These are phyloP conservation scores for Oidium heveae DNA, from an alignment of 2,329 filamentous ascomycete species.

Conservation along the genomic window DNA sequence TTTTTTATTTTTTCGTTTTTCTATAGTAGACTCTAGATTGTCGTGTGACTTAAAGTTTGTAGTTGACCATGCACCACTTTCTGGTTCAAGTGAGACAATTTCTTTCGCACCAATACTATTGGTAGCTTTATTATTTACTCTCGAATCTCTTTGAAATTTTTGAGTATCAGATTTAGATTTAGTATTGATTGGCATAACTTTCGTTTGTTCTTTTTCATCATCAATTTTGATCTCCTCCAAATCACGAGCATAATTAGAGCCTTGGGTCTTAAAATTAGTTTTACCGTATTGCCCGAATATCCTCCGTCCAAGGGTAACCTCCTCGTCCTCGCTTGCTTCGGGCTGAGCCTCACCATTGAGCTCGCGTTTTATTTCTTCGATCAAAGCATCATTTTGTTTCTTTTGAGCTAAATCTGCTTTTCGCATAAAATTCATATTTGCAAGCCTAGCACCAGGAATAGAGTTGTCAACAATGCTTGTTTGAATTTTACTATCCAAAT, in stretches of 20 bases:
- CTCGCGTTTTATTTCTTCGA: slow-evolving; percentile 43
- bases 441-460: slow-evolving; percentile 37
- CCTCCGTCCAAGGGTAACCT: slow-evolving; percentile 41
- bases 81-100: slow-evolving; percentile 1
- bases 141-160: not conserved
- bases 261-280: slow-evolving; percentile 16
- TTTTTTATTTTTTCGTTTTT: slow-evolving; percentile 13
- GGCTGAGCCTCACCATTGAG: slow-evolving; percentile 24
- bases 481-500: slow-evolving; percentile 21
- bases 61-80: slow-evolving; percentile 15
- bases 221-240: slow-evolving; percentile 19
- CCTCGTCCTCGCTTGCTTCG: slow-evolving; percentile 26
- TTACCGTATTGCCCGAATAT: slow-evolving; percentile 32
- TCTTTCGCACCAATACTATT: not conserved
- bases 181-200: not conserved
- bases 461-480: slow-evolving; percentile 22
- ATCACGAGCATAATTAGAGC: slow-evolving; percentile 33
- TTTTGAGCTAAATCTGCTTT: slow-evolving; percentile 59
- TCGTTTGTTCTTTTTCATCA: slow-evolving; percentile 3
- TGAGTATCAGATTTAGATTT: not conserved
- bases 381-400: slow-evolving; percentile 55
- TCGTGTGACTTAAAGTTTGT: slow-evolving; percentile 2
- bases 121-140: not conserved
- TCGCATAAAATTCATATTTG: slow-evolving; percentile 84
- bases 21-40: slow-evolving; percentile 7